phyloP scores from a whole-genome alignment of 2,329 filamentous ascomycete species.

The Neopestalotiopsis rosae region DNA sequence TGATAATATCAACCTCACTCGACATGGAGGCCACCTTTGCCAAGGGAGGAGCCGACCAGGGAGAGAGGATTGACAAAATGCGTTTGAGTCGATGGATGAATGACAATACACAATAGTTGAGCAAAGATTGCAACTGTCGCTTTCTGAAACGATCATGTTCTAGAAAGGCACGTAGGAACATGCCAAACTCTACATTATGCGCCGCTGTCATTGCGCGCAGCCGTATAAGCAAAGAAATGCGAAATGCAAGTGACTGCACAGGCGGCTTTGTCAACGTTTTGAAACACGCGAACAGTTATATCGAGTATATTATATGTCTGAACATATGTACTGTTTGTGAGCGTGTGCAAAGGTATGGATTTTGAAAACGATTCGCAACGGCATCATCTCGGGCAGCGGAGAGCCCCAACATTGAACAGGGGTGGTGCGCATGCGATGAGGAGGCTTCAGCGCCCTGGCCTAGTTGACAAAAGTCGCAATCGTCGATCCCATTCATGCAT shows the following conservation, averaged over 20 bases:
- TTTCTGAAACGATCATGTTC: conserved; percentile 3
- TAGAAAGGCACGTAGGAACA: background rate
- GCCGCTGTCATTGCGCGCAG: background rate
- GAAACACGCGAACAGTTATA: background rate
- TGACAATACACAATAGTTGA: background rate
- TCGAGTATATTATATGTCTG: conserved; percentile 2
- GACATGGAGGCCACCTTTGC: background rate
- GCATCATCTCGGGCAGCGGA: background rate
- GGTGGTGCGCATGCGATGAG: background rate
- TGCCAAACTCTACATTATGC: background rate
- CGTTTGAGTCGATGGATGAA: background rate
- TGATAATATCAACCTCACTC: background rate
- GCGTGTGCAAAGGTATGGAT: background rate
- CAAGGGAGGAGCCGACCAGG: background rate
- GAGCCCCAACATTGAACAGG: background rate
- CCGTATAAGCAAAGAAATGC: background rate
- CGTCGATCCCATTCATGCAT: background rate
- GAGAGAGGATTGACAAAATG: background rate
- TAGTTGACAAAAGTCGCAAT: background rate
- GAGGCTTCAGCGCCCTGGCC: background rate
- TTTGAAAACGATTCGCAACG: background rate
- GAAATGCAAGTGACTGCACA: background rate
- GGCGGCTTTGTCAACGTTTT: background rate
- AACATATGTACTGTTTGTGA: background rate
- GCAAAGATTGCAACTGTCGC: background rate